Evolutionary conservation across 192 early-diverging fungal genomes (phyloP), one percentile per base, ranked within the genome.

Genomic region (Entomortierella parvispora): DNA sequence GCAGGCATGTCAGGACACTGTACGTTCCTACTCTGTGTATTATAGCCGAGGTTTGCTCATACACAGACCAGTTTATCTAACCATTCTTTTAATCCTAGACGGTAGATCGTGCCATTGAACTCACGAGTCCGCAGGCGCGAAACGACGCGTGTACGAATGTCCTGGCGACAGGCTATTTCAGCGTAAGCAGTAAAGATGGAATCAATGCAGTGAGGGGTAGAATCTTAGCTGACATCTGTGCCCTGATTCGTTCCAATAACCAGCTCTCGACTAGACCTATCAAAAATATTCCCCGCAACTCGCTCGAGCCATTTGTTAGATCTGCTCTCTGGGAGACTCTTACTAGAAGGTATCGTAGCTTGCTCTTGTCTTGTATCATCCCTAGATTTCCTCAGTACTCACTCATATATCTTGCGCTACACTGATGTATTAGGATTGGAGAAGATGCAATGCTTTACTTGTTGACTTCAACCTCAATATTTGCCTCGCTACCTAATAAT

Each of bases 401-500:
- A 25, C 44, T 15, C 6, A 42, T 55, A 31, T 28, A 15, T 59
- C 43, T 25, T 8, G 3, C 11, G 12, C 17, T 20, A 2, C 43
- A 23, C 32, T 28, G 11, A 28, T 26, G 6, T 10, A 5, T 20
- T n/a, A 69, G 80, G 20, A 69, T 81, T 25, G 80, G 80, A 3
- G 52, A 64, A 2, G 40, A 28, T 11, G 67, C 71, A 4, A 81
- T 81, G 80, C 29, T 65, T 14, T 67, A 65, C 26, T 58, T 81
- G 10, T 52, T 81, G 52, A 65, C 58, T 22, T 45, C 55, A 5
- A 81, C 80, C 2, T 75, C 66, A 11, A 69, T 81, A 11, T 81
- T 81, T 62, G 68, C 60, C 2, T 56, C 60, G 22, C 52, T 81
- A 10, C 56, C 66, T 5, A 81, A 81, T 45, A 81, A 74, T 34